Base-by-base conservation (phyloP, 768 basidiomycete genomes). In the Boletus edulis region DNA sequence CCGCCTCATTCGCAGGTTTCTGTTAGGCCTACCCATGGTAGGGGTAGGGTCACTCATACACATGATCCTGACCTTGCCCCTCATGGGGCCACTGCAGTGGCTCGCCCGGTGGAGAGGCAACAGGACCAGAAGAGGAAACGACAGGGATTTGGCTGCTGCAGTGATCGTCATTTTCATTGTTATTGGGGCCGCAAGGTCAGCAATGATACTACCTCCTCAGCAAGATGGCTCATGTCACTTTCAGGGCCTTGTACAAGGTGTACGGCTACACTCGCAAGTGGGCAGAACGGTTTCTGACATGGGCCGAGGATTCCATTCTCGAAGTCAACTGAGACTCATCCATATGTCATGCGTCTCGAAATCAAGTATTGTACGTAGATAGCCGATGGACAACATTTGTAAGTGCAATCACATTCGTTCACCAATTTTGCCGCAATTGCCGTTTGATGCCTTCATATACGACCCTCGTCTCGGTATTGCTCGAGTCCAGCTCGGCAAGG, bases 271-370 rank as follows among this genome's bases (percentile, higher is more conserved):
- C 87, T 2, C 78, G 87, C 64, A 73, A 65, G 35, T 63, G 80
- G 32, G 80, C 86, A 2, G 83, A 85, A 63, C 77, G 82, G 22
- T 51, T 87, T 20, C 74, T 92, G 34, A 74, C 83, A 10, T 81
- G 86, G 32, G 89, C 89, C 5, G 90, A 92, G 65, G 86, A 90
- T 67, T 86, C 84, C 3, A 91, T 92, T 55, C 73, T 92, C 35
- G 90, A 92, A 69, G 90, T 91, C 49, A 78, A 77, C 58, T 82
- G 68, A 75, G 48, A 20, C 27, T 51, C 35, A 14, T 58, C 45
- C 37, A 44, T 52, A 27, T 58, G n/a, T 39, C 34, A 14, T 62
- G 49, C 50, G 40, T 20, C 42, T 46, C 48, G 35, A 55, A 57
- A 52, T 48, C 54, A 56, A 46, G 43, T 64, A 57, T 22, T 29